Conservation (phyloP, 2,329 filamentous ascomycete genomes). For the Cercospora sojina region DNA sequence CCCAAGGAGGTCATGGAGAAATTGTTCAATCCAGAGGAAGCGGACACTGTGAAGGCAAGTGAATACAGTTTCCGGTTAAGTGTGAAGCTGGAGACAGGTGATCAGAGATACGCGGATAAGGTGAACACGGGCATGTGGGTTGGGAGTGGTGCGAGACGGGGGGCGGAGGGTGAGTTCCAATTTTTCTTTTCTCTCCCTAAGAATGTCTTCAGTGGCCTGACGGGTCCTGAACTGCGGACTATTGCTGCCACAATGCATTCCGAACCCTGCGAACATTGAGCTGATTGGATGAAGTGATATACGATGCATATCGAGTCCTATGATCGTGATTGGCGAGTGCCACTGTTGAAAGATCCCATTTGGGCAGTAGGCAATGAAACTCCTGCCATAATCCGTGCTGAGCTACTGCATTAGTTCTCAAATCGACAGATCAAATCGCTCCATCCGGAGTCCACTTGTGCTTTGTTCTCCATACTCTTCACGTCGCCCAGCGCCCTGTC, state of each 20-base stretch:
- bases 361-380: not conserved
- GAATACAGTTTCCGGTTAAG: slow-evolving; percentile 22
- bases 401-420: not conserved
- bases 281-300: slow-evolving; percentile 19
- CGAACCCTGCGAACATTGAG: not conserved
- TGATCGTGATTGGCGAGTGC: not conserved
- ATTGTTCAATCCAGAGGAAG: slow-evolving; percentile 21
- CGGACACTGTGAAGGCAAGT: slow-evolving; percentile 21
- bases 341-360: too few relatives aligned
- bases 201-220: not conserved
- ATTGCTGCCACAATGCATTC: not conserved
- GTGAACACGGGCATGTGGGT: slow-evolving; percentile 25
- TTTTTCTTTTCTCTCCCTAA: not conserved
- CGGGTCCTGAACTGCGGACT: not conserved
- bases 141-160: slow-evolving; percentile 21
- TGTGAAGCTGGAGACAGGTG: slow-evolving; percentile 25
- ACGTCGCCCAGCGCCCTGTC: not conserved
- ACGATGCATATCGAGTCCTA: slow-evolving; percentile 22
- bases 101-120: slow-evolving; percentile 17
- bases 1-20: slow-evolving; percentile 21
- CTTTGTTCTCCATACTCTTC: not conserved
- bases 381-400: not conserved
- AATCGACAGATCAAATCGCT: too few relatives aligned
- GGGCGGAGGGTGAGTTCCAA: slow-evolving; percentile 20
- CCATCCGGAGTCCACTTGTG: not conserved